Percentiles rank a stretch among this genome's conserved stretches.
These are phyloP conservation scores for Phyllosticta citribraziliensis DNA, from an alignment of 2,329 filamentous ascomycete genomes.

Conservation along the genomic window DNA sequence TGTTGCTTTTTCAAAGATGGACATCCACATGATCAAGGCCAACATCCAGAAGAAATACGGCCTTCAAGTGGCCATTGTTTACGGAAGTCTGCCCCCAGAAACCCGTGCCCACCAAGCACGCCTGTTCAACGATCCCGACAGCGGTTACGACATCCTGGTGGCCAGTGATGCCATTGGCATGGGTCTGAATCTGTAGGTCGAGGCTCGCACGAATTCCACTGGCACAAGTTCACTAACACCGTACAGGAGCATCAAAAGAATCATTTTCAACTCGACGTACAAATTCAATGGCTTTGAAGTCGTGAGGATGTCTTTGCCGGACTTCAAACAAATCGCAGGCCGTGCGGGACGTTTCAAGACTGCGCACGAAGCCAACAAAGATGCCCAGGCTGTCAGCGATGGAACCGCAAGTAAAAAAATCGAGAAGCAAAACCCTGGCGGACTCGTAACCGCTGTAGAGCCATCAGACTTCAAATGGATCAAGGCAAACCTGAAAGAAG, in stretches of 20 bases:
- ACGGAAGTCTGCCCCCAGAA: conserved; percentile 84
- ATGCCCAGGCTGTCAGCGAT: conserved; percentile 10
- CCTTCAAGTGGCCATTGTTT: conserved; percentile 80
- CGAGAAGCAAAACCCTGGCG: conserved; percentile 35
- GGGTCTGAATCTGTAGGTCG: conserved; percentile 75
- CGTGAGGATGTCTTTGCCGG: conserved; percentile 55
- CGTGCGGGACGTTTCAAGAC: conserved; percentile 80
- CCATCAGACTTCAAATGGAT: conserved; percentile 56
- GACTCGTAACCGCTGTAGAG: conserved; percentile 72
- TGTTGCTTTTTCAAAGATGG: conserved; percentile 74
- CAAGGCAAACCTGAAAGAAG: conserved; percentile 49
- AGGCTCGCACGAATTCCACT: background rate
- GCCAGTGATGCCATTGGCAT: conserved; percentile 96
- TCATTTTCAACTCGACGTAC: conserved; percentile 70
- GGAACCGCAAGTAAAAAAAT: background rate
- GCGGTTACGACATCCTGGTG: conserved; percentile 89
- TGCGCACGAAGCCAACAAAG: conserved; percentile 46
- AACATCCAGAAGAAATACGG: conserved; percentile 69
- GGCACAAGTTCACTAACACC: conserved; percentile 16
- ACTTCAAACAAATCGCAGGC: conserved; percentile 91
- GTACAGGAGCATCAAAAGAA: conserved; percentile 63
- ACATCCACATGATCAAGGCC: conserved; percentile 69
- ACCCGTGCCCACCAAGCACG: conserved; percentile 84
- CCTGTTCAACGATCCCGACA: conserved; percentile 89
- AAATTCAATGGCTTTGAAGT: conserved; percentile 59